phyloP scores from a whole-genome alignment of 2,329 filamentous ascomycete genomes.

The Botrytis fabae region DNA sequence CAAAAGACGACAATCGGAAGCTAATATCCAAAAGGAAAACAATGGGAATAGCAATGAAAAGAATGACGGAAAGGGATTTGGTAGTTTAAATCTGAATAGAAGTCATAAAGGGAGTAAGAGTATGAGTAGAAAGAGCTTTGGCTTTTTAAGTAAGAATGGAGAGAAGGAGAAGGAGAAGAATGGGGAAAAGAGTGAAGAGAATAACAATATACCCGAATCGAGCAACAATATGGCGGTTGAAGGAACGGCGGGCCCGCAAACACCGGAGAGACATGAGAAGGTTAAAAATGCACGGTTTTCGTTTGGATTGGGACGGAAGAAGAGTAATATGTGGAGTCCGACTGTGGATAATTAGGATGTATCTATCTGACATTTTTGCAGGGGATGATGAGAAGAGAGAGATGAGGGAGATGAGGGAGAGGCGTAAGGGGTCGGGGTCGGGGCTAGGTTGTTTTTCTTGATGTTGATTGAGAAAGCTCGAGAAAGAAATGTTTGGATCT shows the following conservation, averaged over 20 bases:
- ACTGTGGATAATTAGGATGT: conserved; percentile 12
- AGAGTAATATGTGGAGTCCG: conserved; percentile 54
- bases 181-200: conserved; percentile 1
- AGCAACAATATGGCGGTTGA: conserved; percentile 32
- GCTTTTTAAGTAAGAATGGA: conserved; percentile 53
- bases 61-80: conserved; percentile 42
- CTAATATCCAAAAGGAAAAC: conserved; percentile 11
- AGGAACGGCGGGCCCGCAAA: conserved; percentile 34
- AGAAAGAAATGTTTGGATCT: background rate
- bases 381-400: conserved; percentile 45
- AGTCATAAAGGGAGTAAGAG: conserved; percentile 75
- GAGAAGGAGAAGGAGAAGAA: conserved; percentile 30
- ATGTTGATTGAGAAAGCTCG: background rate
- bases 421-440: background rate
- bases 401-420: conserved; percentile 22
- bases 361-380: conserved; percentile 15
- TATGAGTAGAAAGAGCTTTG: conserved; percentile 72
- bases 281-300: conserved; percentile 63
- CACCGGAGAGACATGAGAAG: conserved; percentile 50
- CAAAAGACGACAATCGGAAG: conserved; percentile 12
- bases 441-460: conserved; percentile 10
- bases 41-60: conserved; percentile 31
- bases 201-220: conserved; percentile 25
- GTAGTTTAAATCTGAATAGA: conserved; percentile 43
- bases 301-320: conserved; percentile 66